Base-by-base conservation (phyloP, 805 yeast species). In the Hanseniaspora guilliermondii region DNA sequence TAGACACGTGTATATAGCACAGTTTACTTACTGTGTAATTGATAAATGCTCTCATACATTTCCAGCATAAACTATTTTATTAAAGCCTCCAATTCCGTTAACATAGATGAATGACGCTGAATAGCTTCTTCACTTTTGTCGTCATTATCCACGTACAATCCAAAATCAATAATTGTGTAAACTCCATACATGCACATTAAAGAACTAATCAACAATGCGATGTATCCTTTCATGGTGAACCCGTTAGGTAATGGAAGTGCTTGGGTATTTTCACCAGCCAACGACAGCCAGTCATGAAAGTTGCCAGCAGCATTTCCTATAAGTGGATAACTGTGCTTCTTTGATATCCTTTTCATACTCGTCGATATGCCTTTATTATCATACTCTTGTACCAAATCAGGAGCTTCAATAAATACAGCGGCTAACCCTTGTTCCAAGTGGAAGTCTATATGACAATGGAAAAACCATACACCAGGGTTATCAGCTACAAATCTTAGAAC, bases 391-490 rank as follows among this genome's bases (percentile, higher is more conserved):
- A 83, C 64, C 36, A 71, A 70, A 52, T 71, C 61, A 21, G 93
- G 91, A 32, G 84, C 85, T 66, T 85, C 94, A 41, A 85, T 72
- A 37, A 85, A 76, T 1, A 79, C 77, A 50, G 83, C 72, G 7
- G 89, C 89, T 53, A 85, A 73, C 30, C 94, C 94, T 70, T 85
- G 93, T 60, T 80, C 83, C 65, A 85, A 76, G 68, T 85, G 94
- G 83, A 88, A 85, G 62, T 85, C 91, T 54, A 85, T 78, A 64
- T 86, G 95, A 68, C 97, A 88, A 66, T 88, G 97, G 80, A 88
- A 85, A 58, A 84, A 78, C 96, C 96, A 89, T 25, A 87, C 82
- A 56, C 97, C 97, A 2, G 96, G 96, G 62, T 89, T 88, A 62
- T 84, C 79, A 12, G 96, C 87, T 61, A 71, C 76, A 67, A 87